Evolutionary conservation across 176 grass and related monocot genomes (phyloP).

Genomic region (Areca catechu): DNA sequence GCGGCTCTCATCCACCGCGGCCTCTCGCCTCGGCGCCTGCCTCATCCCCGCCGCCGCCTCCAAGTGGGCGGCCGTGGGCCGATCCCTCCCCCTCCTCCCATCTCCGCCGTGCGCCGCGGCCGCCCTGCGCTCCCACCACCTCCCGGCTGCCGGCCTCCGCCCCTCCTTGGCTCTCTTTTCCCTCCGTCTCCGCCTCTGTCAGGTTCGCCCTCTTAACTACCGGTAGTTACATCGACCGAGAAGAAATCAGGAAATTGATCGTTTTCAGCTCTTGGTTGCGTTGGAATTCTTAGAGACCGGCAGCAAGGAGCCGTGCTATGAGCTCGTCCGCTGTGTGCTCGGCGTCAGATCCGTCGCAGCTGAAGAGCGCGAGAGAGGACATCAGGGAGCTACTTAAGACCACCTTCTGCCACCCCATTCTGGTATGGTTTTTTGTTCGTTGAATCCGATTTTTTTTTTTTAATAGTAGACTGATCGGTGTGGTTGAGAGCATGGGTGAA

Average conservation of each 20-base stretch:
- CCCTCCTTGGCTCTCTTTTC: slow-evolving; percentile 13
- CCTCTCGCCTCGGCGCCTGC: slow-evolving; percentile 11
- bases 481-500: background rate
- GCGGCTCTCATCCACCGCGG: slow-evolving; percentile 37
- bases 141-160: slow-evolving; percentile 13
- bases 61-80: slow-evolving; percentile 8
- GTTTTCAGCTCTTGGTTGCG: background rate
- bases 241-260: too few relatives aligned
- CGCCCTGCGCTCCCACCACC: background rate
- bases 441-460: background rate
- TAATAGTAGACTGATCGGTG: slow-evolving; percentile 2
- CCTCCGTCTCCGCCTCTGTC: slow-evolving; percentile 16
- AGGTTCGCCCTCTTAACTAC: slow-evolving; percentile 18
- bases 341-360: slow-evolving; percentile 48
- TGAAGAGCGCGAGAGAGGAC: slow-evolving; percentile 78
- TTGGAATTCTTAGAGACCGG: slow-evolving; percentile 13
- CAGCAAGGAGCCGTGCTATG: slow-evolving; percentile 16
- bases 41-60: slow-evolving; percentile 13
- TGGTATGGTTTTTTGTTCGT: slow-evolving; percentile 34
- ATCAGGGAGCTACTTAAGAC: slow-evolving; percentile 66
- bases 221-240: background rate
- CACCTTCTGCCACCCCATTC: slow-evolving; percentile 71
- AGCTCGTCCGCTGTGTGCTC: slow-evolving; percentile 20
- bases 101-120: background rate
- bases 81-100: slow-evolving; percentile 32